Evolutionary conservation across 1,284 basidiomycete genomes (phyloP).

Genomic region (Kwoniella shivajii): DNA sequence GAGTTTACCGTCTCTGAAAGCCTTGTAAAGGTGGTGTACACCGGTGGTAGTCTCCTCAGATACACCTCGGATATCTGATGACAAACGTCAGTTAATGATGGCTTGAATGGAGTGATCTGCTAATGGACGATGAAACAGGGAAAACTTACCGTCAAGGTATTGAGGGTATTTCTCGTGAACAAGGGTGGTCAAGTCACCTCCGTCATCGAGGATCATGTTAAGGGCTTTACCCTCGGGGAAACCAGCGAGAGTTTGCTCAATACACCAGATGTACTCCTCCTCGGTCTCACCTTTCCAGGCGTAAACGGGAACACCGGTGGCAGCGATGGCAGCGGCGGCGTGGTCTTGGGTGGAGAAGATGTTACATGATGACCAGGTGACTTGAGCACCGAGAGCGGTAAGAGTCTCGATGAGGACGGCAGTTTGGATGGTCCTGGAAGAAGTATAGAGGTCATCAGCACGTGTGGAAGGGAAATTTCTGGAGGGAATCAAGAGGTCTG

Average conservation of each 20-base stretch:
- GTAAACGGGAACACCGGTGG: constrained; percentile 96
- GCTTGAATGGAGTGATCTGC: neutral
- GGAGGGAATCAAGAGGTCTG: neutral
- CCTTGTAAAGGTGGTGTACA: constrained; percentile 99
- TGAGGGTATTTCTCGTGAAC: constrained; percentile 97
- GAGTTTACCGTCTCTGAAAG: constrained; percentile 91
- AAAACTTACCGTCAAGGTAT: constrained; percentile 67
- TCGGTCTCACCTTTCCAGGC: constrained; percentile 99
- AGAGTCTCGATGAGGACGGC: constrained; percentile 96
- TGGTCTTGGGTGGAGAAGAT: constrained; percentile 99
- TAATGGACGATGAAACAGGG: neutral
- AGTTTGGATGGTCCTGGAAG: constrained; percentile 87
- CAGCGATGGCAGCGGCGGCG: constrained; percentile 96
- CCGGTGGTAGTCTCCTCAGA: constrained; percentile 99
- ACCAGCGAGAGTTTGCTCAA: constrained; percentile 89
- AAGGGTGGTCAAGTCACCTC: constrained; percentile 92
- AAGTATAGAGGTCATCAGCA: neutral
- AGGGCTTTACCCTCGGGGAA: constrained; percentile 70
- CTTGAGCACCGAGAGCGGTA: constrained; percentile 91
- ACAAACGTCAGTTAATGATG: neutral
- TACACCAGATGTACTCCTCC: constrained; percentile 98
- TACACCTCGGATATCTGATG: constrained; percentile 78
- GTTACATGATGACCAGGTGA: constrained; percentile 99
- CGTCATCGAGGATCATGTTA: constrained; percentile 99
- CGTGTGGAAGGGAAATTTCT: neutral